A percentile compares a stretch with the other conserved stretches of the same genome.
Evolutionary conservation across 2,329 filamentous ascomycete species (phyloP).

Genomic region (Fonsecaea nubica): DNA sequence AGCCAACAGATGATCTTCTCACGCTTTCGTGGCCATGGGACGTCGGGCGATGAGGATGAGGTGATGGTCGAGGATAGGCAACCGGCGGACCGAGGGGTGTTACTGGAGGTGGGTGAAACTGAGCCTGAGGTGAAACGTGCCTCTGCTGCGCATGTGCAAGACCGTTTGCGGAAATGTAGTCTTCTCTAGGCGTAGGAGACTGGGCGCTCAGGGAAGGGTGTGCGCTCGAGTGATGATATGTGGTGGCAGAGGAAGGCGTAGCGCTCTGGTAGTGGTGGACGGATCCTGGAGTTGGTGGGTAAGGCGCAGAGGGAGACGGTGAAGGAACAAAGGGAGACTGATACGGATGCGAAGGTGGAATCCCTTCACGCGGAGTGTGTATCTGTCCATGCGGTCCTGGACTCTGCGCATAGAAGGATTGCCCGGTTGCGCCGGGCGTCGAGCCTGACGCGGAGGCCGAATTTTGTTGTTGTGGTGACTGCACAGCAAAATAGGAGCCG

Average conservation of each 20-base stretch:
- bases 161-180: slow-evolving; percentile 28
- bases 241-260: slow-evolving; percentile 27
- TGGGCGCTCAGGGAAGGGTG: slow-evolving; percentile 30
- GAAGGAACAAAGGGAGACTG: slow-evolving; percentile 37
- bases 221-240: slow-evolving; percentile 29
- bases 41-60: slow-evolving; percentile 35
- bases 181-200: slow-evolving; percentile 36
- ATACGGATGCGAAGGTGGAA: slow-evolving; percentile 32
- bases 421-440: slow-evolving; percentile 35
- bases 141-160: slow-evolving; percentile 29
- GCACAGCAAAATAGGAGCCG: slow-evolving; percentile 37
- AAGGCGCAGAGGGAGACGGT: slow-evolving; percentile 34
- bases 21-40: slow-evolving; percentile 40
- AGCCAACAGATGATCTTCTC: slow-evolving; percentile 36
- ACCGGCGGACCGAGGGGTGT: slow-evolving; percentile 40
- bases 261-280: slow-evolving; percentile 30
- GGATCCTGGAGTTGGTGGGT: slow-evolving; percentile 38
- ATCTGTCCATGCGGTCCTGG: slow-evolving; percentile 37
- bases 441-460: slow-evolving; percentile 30
- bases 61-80: slow-evolving; percentile 37
- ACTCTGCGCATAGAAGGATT: slow-evolving; percentile 37
- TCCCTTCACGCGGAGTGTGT: slow-evolving; percentile 36
- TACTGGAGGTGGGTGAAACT: slow-evolving; percentile 36
- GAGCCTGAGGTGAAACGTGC: slow-evolving; percentile 36
- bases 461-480: slow-evolving; percentile 38